A percentile compares a stretch with the other conserved stretches of the same genome.
Conservation (phyloP, 192 early-diverging fungal genomes). For the Dissophora ornata region DNA sequence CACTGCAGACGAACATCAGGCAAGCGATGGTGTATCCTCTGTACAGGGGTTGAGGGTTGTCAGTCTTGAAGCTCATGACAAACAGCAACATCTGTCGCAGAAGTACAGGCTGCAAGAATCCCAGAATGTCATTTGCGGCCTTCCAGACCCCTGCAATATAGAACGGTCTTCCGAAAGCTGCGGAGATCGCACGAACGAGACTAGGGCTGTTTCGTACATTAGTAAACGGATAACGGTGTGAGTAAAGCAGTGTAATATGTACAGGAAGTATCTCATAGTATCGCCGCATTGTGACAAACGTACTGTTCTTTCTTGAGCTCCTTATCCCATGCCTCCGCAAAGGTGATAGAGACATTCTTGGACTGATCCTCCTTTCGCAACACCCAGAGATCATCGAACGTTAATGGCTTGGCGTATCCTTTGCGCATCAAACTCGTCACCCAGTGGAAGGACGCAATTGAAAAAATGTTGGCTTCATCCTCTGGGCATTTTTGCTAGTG, state of each 20-base stretch:
- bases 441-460: constrained; percentile 88
- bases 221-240: constrained; percentile 30
- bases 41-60: constrained; percentile 69
- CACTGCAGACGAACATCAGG: constrained; percentile 81
- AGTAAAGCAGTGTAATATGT: background rate
- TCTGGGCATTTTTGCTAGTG: constrained; percentile 72
- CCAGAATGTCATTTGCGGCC: constrained; percentile 75
- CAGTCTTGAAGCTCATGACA: constrained; percentile 69
- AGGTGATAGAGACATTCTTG: constrained; percentile 65
- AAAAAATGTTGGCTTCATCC: constrained; percentile 85
- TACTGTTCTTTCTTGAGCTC: constrained; percentile 70
- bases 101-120: constrained; percentile 84
- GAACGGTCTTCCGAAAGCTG: constrained; percentile 74
- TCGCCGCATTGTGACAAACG: no score
- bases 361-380: constrained; percentile 71
- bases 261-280: no score
- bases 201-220: constrained; percentile 82
- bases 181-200: constrained; percentile 69
- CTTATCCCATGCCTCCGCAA: constrained; percentile 76
- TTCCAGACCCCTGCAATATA: constrained; percentile 83
- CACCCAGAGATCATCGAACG: constrained; percentile 77
- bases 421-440: constrained; percentile 87
- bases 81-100: constrained; percentile 76
- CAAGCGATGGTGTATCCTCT: constrained; percentile 84
- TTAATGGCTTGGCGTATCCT: constrained; percentile 80